Percentiles rank a stretch among this genome's conserved stretches.
Conservation (phyloP, 2,329 filamentous ascomycete species). For the Cladophialophora yegresii region DNA sequence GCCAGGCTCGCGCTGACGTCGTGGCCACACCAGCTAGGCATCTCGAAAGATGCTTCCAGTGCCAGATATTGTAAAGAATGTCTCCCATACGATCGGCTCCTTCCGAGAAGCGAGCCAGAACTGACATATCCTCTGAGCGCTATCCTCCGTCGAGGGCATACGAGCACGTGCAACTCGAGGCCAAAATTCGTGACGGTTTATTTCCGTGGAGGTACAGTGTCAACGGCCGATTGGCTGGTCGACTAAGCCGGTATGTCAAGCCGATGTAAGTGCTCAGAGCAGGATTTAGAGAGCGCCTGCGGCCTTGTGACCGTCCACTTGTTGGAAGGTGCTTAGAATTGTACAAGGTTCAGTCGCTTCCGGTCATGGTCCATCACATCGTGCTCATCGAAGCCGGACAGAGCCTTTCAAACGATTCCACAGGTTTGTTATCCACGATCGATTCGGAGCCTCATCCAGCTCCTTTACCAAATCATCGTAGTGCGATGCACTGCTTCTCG, state of each 20-base stretch:
- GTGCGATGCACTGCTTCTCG: constrained; percentile 54
- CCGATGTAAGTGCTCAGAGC: neutral
- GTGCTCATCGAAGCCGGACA: constrained; percentile 26
- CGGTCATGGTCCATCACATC: neutral
- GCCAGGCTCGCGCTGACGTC: neutral
- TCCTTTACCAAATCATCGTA: constrained; percentile 57
- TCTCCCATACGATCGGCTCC: neutral
- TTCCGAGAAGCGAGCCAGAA: neutral
- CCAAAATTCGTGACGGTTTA: neutral
- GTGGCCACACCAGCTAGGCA: neutral
- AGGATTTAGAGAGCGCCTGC: neutral
- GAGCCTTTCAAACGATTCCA: constrained; percentile 50
- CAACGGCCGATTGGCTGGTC: neutral
- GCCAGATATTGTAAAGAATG: neutral
- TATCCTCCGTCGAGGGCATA: neutral
- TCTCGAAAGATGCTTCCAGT: neutral
- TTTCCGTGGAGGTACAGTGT: neutral
- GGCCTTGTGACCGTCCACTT: neutral
- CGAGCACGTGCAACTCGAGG: neutral
- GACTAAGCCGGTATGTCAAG: neutral
- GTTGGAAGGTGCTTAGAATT: neutral
- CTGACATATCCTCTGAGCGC: neutral
- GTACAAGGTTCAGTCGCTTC: neutral
- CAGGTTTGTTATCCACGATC: constrained; percentile 51
- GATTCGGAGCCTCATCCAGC: constrained; percentile 55